Conservation (phyloP, 495 filamentous ascomycete species). For the Cudoniella acicularis region DNA sequence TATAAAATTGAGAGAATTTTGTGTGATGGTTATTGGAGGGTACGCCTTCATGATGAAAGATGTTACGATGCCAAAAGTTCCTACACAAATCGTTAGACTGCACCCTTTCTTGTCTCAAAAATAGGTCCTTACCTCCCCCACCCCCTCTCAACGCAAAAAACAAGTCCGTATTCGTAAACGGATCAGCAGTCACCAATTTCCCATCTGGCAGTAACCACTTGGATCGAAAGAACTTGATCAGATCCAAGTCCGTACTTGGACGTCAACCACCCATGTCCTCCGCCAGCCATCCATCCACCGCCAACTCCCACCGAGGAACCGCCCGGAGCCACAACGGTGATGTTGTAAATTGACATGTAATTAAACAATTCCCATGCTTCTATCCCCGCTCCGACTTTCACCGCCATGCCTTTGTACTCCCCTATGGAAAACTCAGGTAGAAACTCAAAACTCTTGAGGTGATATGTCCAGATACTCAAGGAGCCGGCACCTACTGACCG, state of each 20-base stretch:
- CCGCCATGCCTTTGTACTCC: background rate
- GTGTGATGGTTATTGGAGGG: background rate
- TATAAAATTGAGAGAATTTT: background rate
- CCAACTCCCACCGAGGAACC: slow-evolving; percentile 32
- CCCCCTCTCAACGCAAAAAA: slow-evolving; percentile 46
- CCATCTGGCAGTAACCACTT: slow-evolving; percentile 51
- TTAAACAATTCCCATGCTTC: background rate
- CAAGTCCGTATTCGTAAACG: slow-evolving; percentile 35
- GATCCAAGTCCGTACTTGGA: slow-evolving; percentile 46
- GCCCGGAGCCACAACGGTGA: background rate
- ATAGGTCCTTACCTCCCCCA: slow-evolving; percentile 28
- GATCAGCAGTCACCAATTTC: slow-evolving; percentile 30
- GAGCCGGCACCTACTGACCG: background rate
- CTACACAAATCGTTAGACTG: background rate
- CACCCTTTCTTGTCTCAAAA: background rate
- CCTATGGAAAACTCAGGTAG: background rate
- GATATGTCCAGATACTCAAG: background rate
- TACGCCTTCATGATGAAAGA: background rate
- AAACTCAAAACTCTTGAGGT: background rate
- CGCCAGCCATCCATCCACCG: slow-evolving; percentile 53
- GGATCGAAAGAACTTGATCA: slow-evolving; percentile 47
- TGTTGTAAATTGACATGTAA: background rate
- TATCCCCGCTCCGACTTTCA: background rate
- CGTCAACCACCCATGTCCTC: slow-evolving; percentile 52
- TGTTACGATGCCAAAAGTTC: background rate